Conservation (phyloP, 208 protist genomes). For the Acanthamoeba castellanii region DNA sequence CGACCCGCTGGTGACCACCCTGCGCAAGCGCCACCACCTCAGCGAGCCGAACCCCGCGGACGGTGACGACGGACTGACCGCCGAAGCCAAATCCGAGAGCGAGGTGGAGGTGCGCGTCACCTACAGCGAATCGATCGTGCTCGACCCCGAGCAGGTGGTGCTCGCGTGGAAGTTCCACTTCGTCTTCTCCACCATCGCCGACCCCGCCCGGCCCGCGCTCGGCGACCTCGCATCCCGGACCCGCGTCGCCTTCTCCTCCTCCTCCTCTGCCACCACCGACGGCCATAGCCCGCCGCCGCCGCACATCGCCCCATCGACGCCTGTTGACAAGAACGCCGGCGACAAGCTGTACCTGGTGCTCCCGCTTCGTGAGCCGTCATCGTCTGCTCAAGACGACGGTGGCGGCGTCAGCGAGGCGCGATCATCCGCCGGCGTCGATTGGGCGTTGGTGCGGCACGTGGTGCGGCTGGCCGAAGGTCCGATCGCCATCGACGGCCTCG, state of each 20-base stretch:
- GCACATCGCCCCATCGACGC: neutral
- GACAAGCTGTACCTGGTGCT: constrained; percentile 1
- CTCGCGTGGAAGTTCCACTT: neutral
- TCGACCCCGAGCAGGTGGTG: neutral
- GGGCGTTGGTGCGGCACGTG: neutral
- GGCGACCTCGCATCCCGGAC: no score
- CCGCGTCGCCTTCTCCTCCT: neutral
- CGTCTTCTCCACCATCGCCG: neutral
- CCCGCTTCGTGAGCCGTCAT: neutral
- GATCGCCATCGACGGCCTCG: neutral
- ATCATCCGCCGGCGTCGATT: neutral
- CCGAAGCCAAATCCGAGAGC: neutral
- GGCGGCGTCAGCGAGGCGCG: neutral
- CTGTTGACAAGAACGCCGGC: neutral
- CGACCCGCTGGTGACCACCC: neutral
- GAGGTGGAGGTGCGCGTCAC: neutral
- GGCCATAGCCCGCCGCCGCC: neutral
- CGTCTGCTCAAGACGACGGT: neutral
- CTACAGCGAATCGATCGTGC: neutral
- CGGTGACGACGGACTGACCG: neutral
- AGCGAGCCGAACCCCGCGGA: neutral
- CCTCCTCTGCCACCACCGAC: neutral
- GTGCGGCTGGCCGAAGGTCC: neutral
- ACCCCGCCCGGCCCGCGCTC: neutral
- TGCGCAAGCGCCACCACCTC: neutral